Base-by-base conservation (phyloP, 164 flowering plant genomes). In the Stephania japonica region DNA sequence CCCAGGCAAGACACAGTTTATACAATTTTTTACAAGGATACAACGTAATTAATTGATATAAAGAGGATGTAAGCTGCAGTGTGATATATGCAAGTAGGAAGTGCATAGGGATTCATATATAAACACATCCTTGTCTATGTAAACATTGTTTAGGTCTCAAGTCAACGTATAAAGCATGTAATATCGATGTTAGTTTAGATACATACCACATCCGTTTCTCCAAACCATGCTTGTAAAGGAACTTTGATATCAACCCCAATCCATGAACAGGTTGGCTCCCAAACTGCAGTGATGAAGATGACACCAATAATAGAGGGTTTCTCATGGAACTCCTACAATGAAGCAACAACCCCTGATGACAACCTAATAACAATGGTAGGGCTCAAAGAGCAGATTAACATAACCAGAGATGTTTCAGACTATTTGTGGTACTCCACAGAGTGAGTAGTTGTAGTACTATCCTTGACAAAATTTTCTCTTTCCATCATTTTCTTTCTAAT, bases 351-450 rank as follows among this genome's bases (percentile, higher is more conserved):
- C 21, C 80, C 92, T 68, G 73, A 83, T 69, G 88, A 80, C n/a
- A 79, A 80, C 5, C 71, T 91, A 32, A 61, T 83, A 49, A 72
- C 87, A 53, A 32, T n/a, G 68, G 68, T 63, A 25, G 92, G 93
- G 68, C 74, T 92, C 69, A 80, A 67, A 83, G 98, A 92, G 82
- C 98, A 94, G 78, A 78, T 90, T 68, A 82, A 80, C 81, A 69
- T 84, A 42, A 94, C 98, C 5, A 81, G 89, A 80, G 98, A 94
- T 80, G 38, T 72, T 63, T 77, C 92, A 1, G 97, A 92, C 78
- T 91, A 94, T 75, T 77, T 94, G 83, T 94, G 97, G 98, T 94
- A 91, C 82, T 78, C 85, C 78, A 87, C 97, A 81, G 88, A 81
- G 98, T 92, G 77, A 85, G 97, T 85, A 73, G 49, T 68, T 71